Percentiles rank a stretch among this genome's conserved stretches.
Evolutionary conservation across 2,329 filamentous ascomycete genomes (phyloP).

Genomic region (Fusarium sp.): DNA sequence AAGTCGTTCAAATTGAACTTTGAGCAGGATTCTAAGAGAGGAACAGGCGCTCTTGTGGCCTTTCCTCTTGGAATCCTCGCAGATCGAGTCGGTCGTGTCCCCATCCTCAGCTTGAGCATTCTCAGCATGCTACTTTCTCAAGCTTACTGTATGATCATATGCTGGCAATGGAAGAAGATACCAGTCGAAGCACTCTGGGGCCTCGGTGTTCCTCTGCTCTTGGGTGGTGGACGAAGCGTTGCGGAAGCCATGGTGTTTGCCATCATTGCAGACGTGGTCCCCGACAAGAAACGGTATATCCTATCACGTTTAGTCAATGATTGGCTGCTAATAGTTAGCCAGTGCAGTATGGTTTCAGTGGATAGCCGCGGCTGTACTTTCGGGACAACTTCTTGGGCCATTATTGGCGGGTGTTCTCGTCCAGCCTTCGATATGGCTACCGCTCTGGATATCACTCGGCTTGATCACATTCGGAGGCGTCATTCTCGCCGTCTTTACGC

Average conservation of each 20-base stretch:
- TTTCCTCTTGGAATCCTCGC: slow-evolving; percentile 39
- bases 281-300: slow-evolving; percentile 30
- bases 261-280: slow-evolving; percentile 37
- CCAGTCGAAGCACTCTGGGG: slow-evolving; percentile 43
- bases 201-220: slow-evolving; percentile 32
- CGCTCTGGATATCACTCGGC: slow-evolving; percentile 36
- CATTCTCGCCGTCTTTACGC: slow-evolving; percentile 31
- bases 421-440: slow-evolving; percentile 30
- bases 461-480: slow-evolving; percentile 31
- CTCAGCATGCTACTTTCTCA: slow-evolving; percentile 41
- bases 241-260: slow-evolving; percentile 46
- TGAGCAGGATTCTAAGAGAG: neutral
- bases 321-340: neutral
- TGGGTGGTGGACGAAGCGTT: slow-evolving; percentile 43
- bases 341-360: slow-evolving; percentile 44
- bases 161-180: slow-evolving; percentile 31
- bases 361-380: slow-evolving; percentile 37
- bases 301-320: neutral
- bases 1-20: neutral
- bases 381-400: slow-evolving; percentile 35
- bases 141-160: slow-evolving; percentile 34
- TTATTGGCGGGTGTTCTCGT: slow-evolving; percentile 33
- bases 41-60: slow-evolving; percentile 36
- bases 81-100: slow-evolving; percentile 40
- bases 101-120: slow-evolving; percentile 41